A percentile compares a stretch with the other conserved stretches of the same genome.
phyloP scores from a whole-genome alignment of 805 yeast species.

The Pichia membranifaciens region DNA sequence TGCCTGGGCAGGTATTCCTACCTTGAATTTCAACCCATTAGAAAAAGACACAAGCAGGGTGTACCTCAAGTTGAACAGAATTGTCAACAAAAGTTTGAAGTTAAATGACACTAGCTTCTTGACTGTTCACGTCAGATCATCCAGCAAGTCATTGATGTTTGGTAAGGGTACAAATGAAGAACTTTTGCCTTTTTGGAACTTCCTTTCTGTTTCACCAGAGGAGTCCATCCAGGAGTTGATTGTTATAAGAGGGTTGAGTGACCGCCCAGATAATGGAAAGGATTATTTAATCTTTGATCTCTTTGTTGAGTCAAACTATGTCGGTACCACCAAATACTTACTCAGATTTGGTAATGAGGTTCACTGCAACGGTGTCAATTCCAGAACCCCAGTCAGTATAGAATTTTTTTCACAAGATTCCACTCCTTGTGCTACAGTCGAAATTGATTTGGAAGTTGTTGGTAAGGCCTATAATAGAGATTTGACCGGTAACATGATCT shows the following conservation, averaged over 20 bases:
- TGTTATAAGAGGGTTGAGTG: conserved; percentile 49
- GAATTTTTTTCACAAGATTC: conserved; percentile 40
- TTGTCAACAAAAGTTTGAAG: conserved; percentile 15
- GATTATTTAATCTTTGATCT: conserved; percentile 53
- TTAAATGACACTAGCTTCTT: conserved; percentile 36
- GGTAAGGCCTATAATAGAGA: conserved; percentile 65
- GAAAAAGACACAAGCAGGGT: conserved; percentile 55
- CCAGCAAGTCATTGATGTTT: conserved; percentile 47
- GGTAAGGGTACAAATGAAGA: conserved; percentile 64
- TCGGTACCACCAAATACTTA: conserved; percentile 52
- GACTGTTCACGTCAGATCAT: conserved; percentile 49
- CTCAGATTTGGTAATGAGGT: conserved; percentile 27
- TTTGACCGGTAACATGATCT: conserved; percentile 44
- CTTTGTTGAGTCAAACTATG: conserved; percentile 55
- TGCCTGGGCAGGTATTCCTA: conserved; percentile 61
- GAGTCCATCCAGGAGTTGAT: conserved; percentile 71
- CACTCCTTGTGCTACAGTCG: conserved; percentile 38
- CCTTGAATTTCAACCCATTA: conserved; percentile 58
- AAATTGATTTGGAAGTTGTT: conserved; percentile 56
- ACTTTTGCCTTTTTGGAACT: conserved; percentile 53
- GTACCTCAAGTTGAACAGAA: conserved; percentile 52
- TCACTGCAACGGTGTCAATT: conserved; percentile 29
- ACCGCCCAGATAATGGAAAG: conserved; percentile 34
- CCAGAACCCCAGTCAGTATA: conserved; percentile 37
- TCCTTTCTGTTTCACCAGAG: conserved; percentile 63